Base-by-base conservation (phyloP, 768 basidiomycete species). In the Lactarius indigo region DNA sequence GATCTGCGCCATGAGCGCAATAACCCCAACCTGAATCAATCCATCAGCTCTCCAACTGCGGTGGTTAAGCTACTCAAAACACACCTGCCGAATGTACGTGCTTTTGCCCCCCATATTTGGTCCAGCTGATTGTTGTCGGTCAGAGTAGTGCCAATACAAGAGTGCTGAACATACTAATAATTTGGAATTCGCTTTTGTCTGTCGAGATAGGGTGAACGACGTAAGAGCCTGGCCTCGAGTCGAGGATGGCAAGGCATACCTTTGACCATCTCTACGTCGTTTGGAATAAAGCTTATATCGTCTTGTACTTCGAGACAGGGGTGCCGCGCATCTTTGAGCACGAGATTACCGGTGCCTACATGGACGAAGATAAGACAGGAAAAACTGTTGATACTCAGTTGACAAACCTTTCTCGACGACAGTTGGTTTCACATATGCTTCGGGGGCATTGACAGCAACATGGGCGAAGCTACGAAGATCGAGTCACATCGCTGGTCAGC, bases 101-200 rank as follows among this genome's bases (percentile, higher is more conserved):
- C 92, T 94, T 78, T 99, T 99, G 66, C 97, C 97, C 61, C 97
- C 97, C 92, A 98, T 98, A 77, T 99, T 99, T 0, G 97, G 97
- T 6, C 97, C 97, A 26, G 96, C 91, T 92, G 50, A 28, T 64
- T 5, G 28, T 41, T 42, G 39, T 23, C 31, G 23, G 54, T 57
- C 58, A 57, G 52, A 61, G 15, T 59, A 57, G 44, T 6, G 58
- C 44, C 35, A 30, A 41, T 15, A 50, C 52, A 47, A 44, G 35
- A 47, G 4, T 41, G 4, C 59, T 20, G 39, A 3, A 69, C 87
- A 67, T 72, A 91, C 91, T 98, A 71, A 98, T 96, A 63, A 98
- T 96, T 68, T 93, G 89, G 77, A 99, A 96, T 76, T 98, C 96
- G 70, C 92, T 94, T 68, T 88, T 81, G 62, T 84, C 92, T 92